phyloP scores from a whole-genome alignment of 2,329 filamentous ascomycete species.

The Cytospora schulzeri region DNA sequence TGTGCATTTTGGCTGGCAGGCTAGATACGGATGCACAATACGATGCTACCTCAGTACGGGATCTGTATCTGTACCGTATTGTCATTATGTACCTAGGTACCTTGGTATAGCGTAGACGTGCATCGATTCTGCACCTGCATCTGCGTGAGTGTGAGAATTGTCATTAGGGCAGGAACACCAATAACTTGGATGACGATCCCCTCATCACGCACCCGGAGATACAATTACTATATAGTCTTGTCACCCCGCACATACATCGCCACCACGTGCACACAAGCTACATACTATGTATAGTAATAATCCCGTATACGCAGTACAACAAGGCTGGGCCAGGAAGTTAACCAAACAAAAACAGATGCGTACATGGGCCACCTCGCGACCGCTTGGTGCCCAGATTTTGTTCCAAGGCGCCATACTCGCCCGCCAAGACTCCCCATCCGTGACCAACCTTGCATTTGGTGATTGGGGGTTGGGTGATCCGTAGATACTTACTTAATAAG shows the following conservation, averaged over 20 bases:
- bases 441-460: neutral
- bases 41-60: too few relatives aligned
- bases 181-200: neutral
- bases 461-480: neutral
- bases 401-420: conserved; percentile 19
- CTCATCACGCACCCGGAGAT: too few relatives aligned
- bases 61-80: too few relatives aligned
- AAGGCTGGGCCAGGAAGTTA: neutral
- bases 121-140: too few relatives aligned
- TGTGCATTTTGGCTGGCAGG: too few relatives aligned
- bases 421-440: conserved; percentile 14
- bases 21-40: too few relatives aligned
- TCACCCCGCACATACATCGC: neutral
- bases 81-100: too few relatives aligned
- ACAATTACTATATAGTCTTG: neutral
- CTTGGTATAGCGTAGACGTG: too few relatives aligned
- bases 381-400: conserved; percentile 9
- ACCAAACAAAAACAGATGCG: neutral
- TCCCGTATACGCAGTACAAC: neutral
- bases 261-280: neutral
- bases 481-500: neutral
- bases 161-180: neutral
- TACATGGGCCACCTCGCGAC: conserved; percentile 5
- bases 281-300: neutral
- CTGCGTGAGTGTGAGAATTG: too few relatives aligned